These are phyloP conservation scores for Helotiales sp. DNA, from an alignment of 2,329 filamentous ascomycete genomes.

Conservation along the genomic window DNA sequence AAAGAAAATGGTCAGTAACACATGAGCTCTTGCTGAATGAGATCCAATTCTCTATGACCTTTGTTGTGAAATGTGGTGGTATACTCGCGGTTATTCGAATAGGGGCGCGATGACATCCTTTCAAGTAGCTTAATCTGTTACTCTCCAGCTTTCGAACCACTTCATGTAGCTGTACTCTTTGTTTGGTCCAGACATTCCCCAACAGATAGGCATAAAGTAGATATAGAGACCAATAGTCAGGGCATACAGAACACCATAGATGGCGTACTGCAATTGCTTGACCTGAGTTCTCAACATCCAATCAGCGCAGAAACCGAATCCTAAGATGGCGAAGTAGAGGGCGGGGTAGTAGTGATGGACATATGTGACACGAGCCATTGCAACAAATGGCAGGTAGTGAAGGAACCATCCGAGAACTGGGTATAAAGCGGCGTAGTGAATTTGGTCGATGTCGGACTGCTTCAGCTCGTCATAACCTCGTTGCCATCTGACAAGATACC, in stretches of 20 bases:
- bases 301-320: constrained; percentile 83
- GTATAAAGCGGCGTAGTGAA: constrained; percentile 92
- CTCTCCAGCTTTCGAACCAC: constrained; percentile 83
- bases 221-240: constrained; percentile 80
- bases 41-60: constrained; percentile 7
- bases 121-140: constrained; percentile 31
- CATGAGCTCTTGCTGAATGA: constrained; percentile 2
- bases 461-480: constrained; percentile 86
- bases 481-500: constrained; percentile 94
- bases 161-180: constrained; percentile 87
- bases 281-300: constrained; percentile 73
- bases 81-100: not conserved
- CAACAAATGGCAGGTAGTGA: constrained; percentile 92
- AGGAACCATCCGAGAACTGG: constrained; percentile 92
- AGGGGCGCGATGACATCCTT: not conserved
- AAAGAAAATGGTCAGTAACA: constrained; percentile 19
- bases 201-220: constrained; percentile 90
- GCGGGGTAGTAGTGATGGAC: constrained; percentile 99
- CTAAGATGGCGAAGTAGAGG: constrained; percentile 93
- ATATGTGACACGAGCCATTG: constrained; percentile 98
- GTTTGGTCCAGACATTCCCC: constrained; percentile 88
- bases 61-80: not conserved
- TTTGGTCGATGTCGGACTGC: constrained; percentile 80
- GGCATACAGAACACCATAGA: constrained; percentile 76
- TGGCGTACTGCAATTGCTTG: constrained; percentile 60